phyloP scores from a whole-genome alignment of 2,329 filamentous ascomycete species.

The Ceratocystis harringtonii region DNA sequence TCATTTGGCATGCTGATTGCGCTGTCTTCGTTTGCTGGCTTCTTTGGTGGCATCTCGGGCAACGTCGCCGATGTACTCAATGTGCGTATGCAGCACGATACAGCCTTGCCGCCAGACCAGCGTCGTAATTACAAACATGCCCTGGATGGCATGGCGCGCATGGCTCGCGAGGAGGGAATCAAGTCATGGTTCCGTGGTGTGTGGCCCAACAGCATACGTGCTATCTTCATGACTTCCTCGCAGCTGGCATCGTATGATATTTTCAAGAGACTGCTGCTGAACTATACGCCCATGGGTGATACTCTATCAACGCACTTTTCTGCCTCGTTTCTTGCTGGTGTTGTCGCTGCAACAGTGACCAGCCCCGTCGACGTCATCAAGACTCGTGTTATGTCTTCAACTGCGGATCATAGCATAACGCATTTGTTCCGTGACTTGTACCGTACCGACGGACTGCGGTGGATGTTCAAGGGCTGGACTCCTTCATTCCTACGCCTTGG shows the following conservation, averaged over 20 bases:
- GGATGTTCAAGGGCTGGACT: constrained; percentile 86
- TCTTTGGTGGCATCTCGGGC: constrained; percentile 75
- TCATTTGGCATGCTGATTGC: constrained; percentile 64
- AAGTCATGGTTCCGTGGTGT: constrained; percentile 68
- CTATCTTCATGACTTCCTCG: constrained; percentile 73
- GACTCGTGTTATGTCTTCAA: constrained; percentile 68
- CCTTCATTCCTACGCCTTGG: constrained; percentile 55
- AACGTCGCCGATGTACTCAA: constrained; percentile 95
- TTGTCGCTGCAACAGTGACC: constrained; percentile 72
- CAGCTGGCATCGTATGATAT: constrained; percentile 76
- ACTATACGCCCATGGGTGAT: constrained; percentile 51
- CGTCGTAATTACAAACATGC: constrained; percentile 83
- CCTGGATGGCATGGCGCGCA: constrained; percentile 68
- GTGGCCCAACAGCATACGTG: constrained; percentile 65
- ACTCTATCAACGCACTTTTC: constrained; percentile 64
- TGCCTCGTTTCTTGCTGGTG: constrained; percentile 61
- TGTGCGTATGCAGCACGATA: constrained; percentile 94
- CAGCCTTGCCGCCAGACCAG: constrained; percentile 55
- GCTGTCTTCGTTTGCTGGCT: constrained; percentile 70
- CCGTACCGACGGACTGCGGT: constrained; percentile 53
- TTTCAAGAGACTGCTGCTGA: constrained; percentile 57
- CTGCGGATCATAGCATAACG: constrained; percentile 35
- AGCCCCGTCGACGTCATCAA: constrained; percentile 82
- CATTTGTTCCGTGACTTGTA: constrained; percentile 52
- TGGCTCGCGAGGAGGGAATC: constrained; percentile 73